These are phyloP conservation scores for Venturia asperata DNA, from an alignment of 2,329 filamentous ascomycete genomes.

Conservation along the genomic window DNA sequence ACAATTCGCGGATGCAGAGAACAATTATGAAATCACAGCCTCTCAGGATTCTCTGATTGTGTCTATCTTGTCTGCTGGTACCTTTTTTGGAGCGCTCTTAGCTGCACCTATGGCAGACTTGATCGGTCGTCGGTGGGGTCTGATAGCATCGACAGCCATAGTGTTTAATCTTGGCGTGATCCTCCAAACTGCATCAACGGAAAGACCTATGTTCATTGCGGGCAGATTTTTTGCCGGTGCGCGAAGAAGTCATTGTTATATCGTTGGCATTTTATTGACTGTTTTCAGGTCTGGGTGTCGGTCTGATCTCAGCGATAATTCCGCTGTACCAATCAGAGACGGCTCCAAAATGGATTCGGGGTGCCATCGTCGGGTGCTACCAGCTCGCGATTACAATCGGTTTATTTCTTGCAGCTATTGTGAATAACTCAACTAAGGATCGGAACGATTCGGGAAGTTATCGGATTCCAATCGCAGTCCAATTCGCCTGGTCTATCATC, in stretches of 20 bases:
- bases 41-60: conserved; percentile 66
- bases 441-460: conserved; percentile 58
- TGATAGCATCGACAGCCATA: conserved; percentile 29
- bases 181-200: conserved; percentile 32
- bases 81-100: conserved; percentile 61
- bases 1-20: conserved; percentile 30
- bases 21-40: conserved; percentile 36
- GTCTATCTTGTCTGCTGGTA: conserved; percentile 75
- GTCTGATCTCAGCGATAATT: conserved; percentile 34
- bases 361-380: conserved; percentile 62
- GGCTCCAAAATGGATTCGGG: conserved; percentile 65
- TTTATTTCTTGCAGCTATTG: conserved; percentile 57
- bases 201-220: conserved; percentile 33
- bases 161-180: conserved; percentile 37
- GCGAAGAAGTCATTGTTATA: not conserved
- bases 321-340: conserved; percentile 59
- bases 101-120: conserved; percentile 60
- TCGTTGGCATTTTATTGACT: conserved; percentile 24
- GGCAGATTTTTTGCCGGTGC: conserved; percentile 22
- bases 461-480: conserved; percentile 68
- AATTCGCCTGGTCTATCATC: conserved; percentile 65
- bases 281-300: conserved; percentile 36
- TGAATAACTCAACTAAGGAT: conserved; percentile 55
- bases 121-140: conserved; percentile 61
- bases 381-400: conserved; percentile 25